Evolutionary conservation across 2,329 filamentous ascomycete genomes (phyloP).

Genomic region (Scytalidium lignicola): DNA sequence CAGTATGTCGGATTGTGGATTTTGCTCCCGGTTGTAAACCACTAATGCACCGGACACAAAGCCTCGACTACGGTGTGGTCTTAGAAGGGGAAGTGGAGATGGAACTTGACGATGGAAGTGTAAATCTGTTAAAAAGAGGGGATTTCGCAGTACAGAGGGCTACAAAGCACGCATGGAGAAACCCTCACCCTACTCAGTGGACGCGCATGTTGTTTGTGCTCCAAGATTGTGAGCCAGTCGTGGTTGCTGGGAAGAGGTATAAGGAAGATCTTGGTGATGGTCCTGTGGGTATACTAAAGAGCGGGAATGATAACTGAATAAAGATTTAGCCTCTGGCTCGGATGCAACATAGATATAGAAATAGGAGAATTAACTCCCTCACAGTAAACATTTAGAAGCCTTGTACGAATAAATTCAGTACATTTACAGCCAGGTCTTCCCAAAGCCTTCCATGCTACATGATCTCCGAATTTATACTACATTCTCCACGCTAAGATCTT

Average conservation of each 20-base stretch:
- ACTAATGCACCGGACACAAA: constrained; percentile 8
- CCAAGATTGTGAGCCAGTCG: constrained; percentile 3
- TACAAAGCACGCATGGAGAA: constrained; percentile 5
- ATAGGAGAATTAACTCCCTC: no score
- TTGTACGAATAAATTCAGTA: no score
- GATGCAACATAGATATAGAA: no score
- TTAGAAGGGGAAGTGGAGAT: constrained; percentile 7
- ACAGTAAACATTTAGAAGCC: no score
- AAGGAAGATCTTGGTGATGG: constrained; percentile 4
- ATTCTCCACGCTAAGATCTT: no score
- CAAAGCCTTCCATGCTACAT: no score
- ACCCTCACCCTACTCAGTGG: constrained; percentile 5
- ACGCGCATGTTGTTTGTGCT: constrained; percentile 8
- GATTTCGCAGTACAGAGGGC: constrained; percentile 7
- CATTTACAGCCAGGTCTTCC: no score
- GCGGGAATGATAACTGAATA: constrained; percentile 1
- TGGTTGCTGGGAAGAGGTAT: constrained; percentile 1
- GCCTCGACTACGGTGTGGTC: constrained; percentile 9
- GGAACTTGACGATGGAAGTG: constrained; percentile 7
- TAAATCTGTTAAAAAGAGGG: constrained; percentile 2
- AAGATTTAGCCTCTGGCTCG: no score
- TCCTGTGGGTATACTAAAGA: not conserved
- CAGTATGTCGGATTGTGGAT: constrained; percentile 6
- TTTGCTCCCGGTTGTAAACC: constrained; percentile 4
- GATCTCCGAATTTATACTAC: no score